Evolutionary conservation across 164 flowering plant genomes (phyloP).

Genomic region (Kalanchoe fedtschenkoi): DNA sequence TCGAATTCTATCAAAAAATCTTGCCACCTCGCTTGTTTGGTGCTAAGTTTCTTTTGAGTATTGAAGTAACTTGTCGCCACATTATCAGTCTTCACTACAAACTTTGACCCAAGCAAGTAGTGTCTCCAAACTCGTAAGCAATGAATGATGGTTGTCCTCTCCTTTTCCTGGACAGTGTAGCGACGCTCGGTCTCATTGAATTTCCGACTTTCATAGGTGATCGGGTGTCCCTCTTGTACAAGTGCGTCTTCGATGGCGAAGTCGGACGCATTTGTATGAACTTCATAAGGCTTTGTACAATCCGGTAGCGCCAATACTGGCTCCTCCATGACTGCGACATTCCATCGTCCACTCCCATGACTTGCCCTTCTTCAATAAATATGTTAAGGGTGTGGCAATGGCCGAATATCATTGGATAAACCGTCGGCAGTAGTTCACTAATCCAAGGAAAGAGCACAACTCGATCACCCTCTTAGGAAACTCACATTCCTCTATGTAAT

Average conservation of each 20-base stretch:
- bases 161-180: not conserved
- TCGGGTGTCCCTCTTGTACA: not conserved
- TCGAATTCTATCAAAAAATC: not conserved
- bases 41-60: not conserved
- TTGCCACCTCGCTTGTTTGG: not conserved
- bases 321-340: not conserved
- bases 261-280: not conserved
- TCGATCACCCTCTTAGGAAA: too few relatives aligned
- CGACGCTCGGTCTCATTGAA: not conserved
- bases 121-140: conserved; percentile 4
- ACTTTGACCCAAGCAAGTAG: not conserved
- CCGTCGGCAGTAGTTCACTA: too few relatives aligned
- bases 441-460: too few relatives aligned
- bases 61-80: not conserved
- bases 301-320: not conserved
- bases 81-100: not conserved
- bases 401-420: too few relatives aligned
- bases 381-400: too few relatives aligned
- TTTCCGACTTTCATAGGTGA: not conserved
- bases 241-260: not conserved
- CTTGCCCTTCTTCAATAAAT: too few relatives aligned
- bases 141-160: not conserved
- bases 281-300: not conserved
- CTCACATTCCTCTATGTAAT: too few relatives aligned
- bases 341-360: too few relatives aligned